Conservation (phyloP, 1,139 yeast genomes). For the Geotrichum fermentans region DNA sequence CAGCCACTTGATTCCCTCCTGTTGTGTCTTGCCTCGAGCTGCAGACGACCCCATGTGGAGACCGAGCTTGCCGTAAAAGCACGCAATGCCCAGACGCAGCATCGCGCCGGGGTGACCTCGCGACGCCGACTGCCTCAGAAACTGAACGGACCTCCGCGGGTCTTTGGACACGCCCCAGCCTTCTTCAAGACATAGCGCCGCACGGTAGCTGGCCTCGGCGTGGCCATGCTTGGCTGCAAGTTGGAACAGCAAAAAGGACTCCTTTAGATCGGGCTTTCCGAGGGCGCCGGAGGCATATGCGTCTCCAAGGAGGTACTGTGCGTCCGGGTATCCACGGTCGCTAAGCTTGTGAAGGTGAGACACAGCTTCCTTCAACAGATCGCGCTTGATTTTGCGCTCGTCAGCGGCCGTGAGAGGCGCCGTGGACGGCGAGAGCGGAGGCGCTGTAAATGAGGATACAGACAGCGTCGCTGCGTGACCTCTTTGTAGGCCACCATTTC, state of each 20-base stretch:
- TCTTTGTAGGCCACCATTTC: slow-evolving; percentile 1
- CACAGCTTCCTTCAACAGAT: slow-evolving; percentile 64
- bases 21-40: slow-evolving; percentile 52
- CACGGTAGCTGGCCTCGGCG: slow-evolving; percentile 83
- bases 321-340: slow-evolving; percentile 80
- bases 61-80: slow-evolving; percentile 83
- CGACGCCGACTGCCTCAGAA: slow-evolving; percentile 80
- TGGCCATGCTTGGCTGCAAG: slow-evolving; percentile 93
- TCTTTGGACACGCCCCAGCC: slow-evolving; percentile 92
- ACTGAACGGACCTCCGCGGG: slow-evolving; percentile 78
- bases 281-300: slow-evolving; percentile 82
- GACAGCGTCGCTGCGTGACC: slow-evolving; percentile 9
- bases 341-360: slow-evolving; percentile 65
- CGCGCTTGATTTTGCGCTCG: slow-evolving; percentile 44
- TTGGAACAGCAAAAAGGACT: slow-evolving; percentile 72
- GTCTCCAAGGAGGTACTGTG: slow-evolving; percentile 86
- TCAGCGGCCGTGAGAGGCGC: slow-evolving; percentile 21
- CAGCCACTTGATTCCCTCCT: slow-evolving; percentile 89
- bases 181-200: slow-evolving; percentile 87
- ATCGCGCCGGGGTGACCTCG: slow-evolving; percentile 93
- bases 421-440: slow-evolving; percentile 6
- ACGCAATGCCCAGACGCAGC: slow-evolving; percentile 84
- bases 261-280: slow-evolving; percentile 75
- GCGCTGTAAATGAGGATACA: slow-evolving; percentile 10
- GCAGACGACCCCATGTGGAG: slow-evolving; percentile 33